Evolutionary conservation across 352 stramenopile species (phyloP).

Genomic region (Pythium oligandrum): DNA sequence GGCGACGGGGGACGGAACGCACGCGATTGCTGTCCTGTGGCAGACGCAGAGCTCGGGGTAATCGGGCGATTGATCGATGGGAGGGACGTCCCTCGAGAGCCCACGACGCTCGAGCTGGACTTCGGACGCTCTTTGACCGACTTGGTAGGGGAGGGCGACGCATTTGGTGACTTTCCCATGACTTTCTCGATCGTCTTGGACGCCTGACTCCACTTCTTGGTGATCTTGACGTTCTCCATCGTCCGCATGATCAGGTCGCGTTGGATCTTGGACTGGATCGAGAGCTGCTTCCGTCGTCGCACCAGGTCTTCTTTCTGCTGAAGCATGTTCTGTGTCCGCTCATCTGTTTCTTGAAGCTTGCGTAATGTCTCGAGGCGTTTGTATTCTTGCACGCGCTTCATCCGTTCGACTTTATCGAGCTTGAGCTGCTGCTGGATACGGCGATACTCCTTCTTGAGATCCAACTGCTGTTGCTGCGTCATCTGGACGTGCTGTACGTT

Average conservation of each 20-base stretch:
- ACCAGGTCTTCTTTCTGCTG: slow-evolving; percentile 80
- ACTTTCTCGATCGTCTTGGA: slow-evolving; percentile 78
- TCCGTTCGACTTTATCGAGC: slow-evolving; percentile 90
- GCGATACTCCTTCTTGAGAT: slow-evolving; percentile 81
- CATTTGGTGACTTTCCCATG: slow-evolving; percentile 35
- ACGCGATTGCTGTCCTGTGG: slow-evolving; percentile 25
- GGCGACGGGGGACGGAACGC: slow-evolving; percentile 55
- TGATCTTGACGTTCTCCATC: slow-evolving; percentile 88
- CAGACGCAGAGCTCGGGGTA: slow-evolving; percentile 22
- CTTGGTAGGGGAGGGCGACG: slow-evolving; percentile 32
- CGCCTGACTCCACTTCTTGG: slow-evolving; percentile 81
- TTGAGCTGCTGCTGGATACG: slow-evolving; percentile 80
- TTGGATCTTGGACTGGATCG: slow-evolving; percentile 84
- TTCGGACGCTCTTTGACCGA: slow-evolving; percentile 34
- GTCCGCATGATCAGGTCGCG: slow-evolving; percentile 84
- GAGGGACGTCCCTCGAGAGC: slow-evolving; percentile 31
- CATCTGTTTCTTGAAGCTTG: slow-evolving; percentile 82
- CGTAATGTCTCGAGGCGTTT: slow-evolving; percentile 86
- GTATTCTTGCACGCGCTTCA: slow-evolving; percentile 89
- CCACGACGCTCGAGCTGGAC: slow-evolving; percentile 42
- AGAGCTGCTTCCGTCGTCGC: slow-evolving; percentile 68
- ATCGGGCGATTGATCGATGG: slow-evolving; percentile 27
- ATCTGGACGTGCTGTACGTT: slow-evolving; percentile 68
- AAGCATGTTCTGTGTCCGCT: slow-evolving; percentile 77
- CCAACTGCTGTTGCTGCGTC: slow-evolving; percentile 66